Evolutionary conservation across 129 eudicot genomes (phyloP).

Genomic region (Pulicaria dysenterica): DNA sequence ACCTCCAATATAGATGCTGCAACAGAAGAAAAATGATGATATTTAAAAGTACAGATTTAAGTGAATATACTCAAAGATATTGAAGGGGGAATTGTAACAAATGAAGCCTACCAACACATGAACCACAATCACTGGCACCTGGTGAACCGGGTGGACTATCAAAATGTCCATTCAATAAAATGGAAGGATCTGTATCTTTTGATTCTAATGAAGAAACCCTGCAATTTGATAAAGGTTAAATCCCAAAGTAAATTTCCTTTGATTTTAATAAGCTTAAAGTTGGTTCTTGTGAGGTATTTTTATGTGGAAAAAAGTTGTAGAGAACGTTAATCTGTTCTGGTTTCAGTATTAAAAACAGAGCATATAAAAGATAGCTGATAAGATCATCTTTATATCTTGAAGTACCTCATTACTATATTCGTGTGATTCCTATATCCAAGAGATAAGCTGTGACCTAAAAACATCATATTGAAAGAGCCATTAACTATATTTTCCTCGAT

Average conservation of each 20-base stretch:
- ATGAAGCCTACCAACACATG: conserved; percentile 85
- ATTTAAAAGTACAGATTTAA: conserved; percentile 17
- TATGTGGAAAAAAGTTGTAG: neutral
- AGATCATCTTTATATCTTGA: neutral
- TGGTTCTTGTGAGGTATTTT: neutral
- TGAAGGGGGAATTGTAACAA: conserved; percentile 12
- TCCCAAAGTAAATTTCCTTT: neutral
- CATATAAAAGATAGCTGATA: no score
- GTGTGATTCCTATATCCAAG: conserved; percentile 87
- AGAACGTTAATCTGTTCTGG: neutral
- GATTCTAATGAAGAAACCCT: conserved; percentile 85
- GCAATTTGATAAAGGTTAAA: conserved; percentile 42
- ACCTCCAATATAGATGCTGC: conserved; percentile 92
- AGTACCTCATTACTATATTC: conserved; percentile 87
- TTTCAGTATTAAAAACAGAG: neutral
- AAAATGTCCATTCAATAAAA: conserved; percentile 88
- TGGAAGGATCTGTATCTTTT: conserved; percentile 72
- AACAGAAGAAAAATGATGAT: conserved; percentile 6
- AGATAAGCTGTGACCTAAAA: conserved; percentile 89
- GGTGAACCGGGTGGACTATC: conserved; percentile 95
- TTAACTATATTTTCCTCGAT: conserved; percentile 76
- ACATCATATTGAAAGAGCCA: conserved; percentile 97
- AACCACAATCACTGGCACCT: conserved; percentile 98
- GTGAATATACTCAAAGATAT: neutral
- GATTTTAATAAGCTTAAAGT: no score